Evolutionary conservation across 2,329 filamentous ascomycete genomes (phyloP), one percentile per base, ranked within the genome.

Genomic region (Simplicillium aogashimaense): DNA sequence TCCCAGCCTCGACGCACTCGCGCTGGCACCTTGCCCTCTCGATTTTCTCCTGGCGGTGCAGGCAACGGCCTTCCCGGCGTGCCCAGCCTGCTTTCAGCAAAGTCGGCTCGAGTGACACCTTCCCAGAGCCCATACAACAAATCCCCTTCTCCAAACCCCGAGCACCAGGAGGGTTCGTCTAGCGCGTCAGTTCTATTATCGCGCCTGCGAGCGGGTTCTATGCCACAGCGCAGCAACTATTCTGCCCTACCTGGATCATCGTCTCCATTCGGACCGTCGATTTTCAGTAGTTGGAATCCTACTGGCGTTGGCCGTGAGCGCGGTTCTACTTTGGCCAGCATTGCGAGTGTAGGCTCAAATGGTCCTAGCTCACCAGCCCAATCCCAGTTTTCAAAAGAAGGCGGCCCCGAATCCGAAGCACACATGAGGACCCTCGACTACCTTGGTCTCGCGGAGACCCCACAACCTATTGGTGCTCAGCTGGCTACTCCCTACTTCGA

Each of bases 11-110:
- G 92, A 48, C 81, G 92, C 57, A 83, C 87, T 51, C 80, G 92
- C 59, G 92, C 92, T 45, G 92, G 92, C 50, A 98, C 92, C 3
- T 81, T 98, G n/a, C 92, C 92, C 16, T 97, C 92, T 35, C 78
- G 90, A 47, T 94, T 98, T 58, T 88, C 89, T 25, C 83, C 86
- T 13, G 82, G 83, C 18, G 79, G 79, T 39, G 73, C 76, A 5
- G 69, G 76, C 42, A 81, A 73, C 53, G 73, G 75, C 20, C 60
- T 81, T 40, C 57, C 72, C 29, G 74, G 68, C 49, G 61, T 79
- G 13, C 72, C 81, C 10, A 57, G 65, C 15, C 52, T 76, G 52
- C 25, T 43, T 17, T 72, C 83, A 37, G 75, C 86, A 39, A 92
- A 94, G 58, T 84, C 86, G 6, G 86, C 86, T 28, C 80, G 89